A percentile compares a stretch with the other conserved stretches of the same genome.
Evolutionary conservation across 495 filamentous ascomycete species (phyloP).

Genomic region (Viridothelium virens): DNA sequence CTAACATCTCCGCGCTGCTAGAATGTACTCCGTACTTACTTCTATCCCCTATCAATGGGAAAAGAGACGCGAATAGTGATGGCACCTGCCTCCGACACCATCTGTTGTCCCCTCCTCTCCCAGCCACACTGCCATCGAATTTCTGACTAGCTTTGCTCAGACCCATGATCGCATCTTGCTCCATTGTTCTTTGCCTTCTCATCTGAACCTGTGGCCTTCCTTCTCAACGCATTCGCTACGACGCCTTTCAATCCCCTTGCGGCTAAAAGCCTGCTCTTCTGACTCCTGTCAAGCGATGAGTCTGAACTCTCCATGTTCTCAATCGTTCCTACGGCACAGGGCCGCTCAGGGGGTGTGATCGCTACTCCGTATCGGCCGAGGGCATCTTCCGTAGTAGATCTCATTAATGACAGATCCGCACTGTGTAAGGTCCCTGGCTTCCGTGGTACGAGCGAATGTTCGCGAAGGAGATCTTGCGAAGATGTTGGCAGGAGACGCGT

Average conservation of each 20-base stretch:
- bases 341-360: background rate
- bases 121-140: background rate
- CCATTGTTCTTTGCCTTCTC: background rate
- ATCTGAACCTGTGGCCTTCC: background rate
- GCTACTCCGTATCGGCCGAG: background rate
- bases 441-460: background rate
- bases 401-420: background rate
- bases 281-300: background rate
- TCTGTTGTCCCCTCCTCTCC: background rate
- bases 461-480: background rate
- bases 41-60: background rate
- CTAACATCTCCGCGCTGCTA: background rate
- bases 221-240: background rate
- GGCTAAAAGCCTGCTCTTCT: background rate
- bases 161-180: background rate
- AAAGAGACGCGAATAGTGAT: too few relatives aligned
- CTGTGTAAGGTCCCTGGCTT: background rate
- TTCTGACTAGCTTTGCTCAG: background rate
- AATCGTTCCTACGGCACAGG: background rate
- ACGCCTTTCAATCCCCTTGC: conserved; percentile 3
- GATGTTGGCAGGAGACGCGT: background rate
- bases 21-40: background rate
- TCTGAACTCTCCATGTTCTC: background rate
- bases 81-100: too few relatives aligned
- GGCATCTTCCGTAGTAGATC: background rate